These are phyloP conservation scores for Gracilaria gracilis DNA, from an alignment of 23 red algal species.

Conservation along the genomic window DNA sequence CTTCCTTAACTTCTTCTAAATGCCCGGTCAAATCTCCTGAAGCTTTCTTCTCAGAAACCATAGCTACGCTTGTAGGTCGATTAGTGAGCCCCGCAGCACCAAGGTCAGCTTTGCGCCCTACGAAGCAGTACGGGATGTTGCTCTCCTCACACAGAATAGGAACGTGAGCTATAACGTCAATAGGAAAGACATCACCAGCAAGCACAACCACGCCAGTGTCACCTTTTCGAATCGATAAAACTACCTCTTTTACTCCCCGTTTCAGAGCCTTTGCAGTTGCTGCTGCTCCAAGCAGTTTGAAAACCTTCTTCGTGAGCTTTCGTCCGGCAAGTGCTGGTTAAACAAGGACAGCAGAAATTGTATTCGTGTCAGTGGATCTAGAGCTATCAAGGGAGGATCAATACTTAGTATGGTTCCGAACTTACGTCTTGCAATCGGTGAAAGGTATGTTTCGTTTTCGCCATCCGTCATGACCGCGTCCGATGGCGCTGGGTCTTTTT, in stretches of 20 bases:
- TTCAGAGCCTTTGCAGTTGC: slow-evolving; percentile 79
- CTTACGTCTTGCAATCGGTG: slow-evolving; percentile 69
- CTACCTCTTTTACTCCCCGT: slow-evolving; percentile 96
- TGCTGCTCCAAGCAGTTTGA: slow-evolving; percentile 81
- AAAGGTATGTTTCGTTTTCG: slow-evolving; percentile 36
- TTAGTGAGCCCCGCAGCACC: slow-evolving; percentile 85
- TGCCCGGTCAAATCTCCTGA: slow-evolving; percentile 33
- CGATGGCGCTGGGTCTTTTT: slow-evolving; percentile 2
- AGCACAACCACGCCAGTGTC: slow-evolving; percentile 84
- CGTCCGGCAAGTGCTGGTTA: slow-evolving; percentile 72
- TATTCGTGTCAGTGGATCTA: background rate
- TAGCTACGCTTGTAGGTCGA: slow-evolving; percentile 87
- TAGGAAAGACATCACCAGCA: slow-evolving; percentile 91
- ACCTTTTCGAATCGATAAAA: slow-evolving; percentile 75
- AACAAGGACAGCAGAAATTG: background rate
- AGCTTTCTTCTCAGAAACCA: slow-evolving; percentile 79
- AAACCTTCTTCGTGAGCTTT: slow-evolving; percentile 85
- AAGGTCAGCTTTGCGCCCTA: slow-evolving; percentile 76
- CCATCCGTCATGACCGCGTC: background rate
- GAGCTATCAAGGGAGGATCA: background rate
- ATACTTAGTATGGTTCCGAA: background rate
- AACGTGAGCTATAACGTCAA: slow-evolving; percentile 91
- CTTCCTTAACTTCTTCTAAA: slow-evolving; percentile 19
- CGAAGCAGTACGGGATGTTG: slow-evolving; percentile 89
- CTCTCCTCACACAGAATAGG: slow-evolving; percentile 94